phyloP scores from a whole-genome alignment of 805 yeast genomes.

The Zygosaccharomyces bisporus region DNA sequence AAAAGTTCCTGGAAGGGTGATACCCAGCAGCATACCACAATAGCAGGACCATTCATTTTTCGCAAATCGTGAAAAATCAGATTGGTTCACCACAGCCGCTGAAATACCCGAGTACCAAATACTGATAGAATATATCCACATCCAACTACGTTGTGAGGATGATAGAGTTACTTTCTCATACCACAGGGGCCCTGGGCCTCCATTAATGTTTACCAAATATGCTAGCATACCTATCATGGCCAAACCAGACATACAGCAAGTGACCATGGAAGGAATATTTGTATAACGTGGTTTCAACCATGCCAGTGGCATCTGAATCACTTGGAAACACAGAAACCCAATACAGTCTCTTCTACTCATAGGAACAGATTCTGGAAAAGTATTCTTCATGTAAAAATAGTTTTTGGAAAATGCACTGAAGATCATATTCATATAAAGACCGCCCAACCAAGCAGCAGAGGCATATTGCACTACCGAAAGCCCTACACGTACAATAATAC shows the following conservation, averaged over 20 bases:
- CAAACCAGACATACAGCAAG: conserved; percentile 29
- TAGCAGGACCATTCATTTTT: conserved; percentile 26
- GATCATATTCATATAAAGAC: conserved; percentile 36
- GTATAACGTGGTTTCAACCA: conserved; percentile 35
- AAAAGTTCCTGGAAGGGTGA: conserved; percentile 38
- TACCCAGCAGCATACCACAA: conserved; percentile 34
- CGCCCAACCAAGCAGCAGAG: conserved; percentile 38
- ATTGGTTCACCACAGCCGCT: conserved; percentile 40
- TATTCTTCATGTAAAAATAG: conserved; percentile 27
- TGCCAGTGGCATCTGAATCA: conserved; percentile 31
- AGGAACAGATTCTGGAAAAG: conserved; percentile 32
- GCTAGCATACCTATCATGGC: conserved; percentile 36
- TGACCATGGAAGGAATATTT: conserved; percentile 27
- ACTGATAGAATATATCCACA: conserved; percentile 41
- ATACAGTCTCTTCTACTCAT: conserved; percentile 40
- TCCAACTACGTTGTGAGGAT: conserved; percentile 37
- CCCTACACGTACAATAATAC: conserved; percentile 38
- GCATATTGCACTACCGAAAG: conserved; percentile 41
- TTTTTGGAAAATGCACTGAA: conserved; percentile 31
- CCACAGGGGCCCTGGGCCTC: conserved; percentile 37
- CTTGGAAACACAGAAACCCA: conserved; percentile 41
- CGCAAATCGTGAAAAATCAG: conserved; percentile 43
- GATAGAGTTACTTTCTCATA: conserved; percentile 27
- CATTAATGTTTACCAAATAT: conserved; percentile 30
- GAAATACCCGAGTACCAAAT: conserved; percentile 42